Percentiles rank a stretch among this genome's conserved stretches.
Conservation (phyloP, 2,329 filamentous ascomycete species). For the Alternaria arbusti region DNA sequence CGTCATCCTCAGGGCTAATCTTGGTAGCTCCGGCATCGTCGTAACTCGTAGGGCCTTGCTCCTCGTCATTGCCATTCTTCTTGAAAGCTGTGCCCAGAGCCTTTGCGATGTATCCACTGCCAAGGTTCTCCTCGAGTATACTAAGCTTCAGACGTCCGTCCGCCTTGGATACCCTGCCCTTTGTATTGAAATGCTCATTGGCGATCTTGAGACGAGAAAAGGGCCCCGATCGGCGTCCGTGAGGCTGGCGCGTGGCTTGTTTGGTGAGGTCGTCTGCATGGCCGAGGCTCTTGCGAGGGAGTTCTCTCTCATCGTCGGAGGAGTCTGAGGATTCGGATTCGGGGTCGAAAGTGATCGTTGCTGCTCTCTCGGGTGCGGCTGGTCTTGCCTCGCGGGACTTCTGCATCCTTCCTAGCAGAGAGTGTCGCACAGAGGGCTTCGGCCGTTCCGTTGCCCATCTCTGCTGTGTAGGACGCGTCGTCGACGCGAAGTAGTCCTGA, state of each 20-base stretch:
- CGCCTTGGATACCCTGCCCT: slow-evolving; percentile 68
- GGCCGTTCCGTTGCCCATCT: slow-evolving; percentile 42
- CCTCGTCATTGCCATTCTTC: slow-evolving; percentile 57
- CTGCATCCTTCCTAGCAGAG: slow-evolving; percentile 27
- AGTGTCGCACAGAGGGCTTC: slow-evolving; percentile 28
- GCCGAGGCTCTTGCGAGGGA: slow-evolving; percentile 22
- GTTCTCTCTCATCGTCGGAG: slow-evolving; percentile 32
- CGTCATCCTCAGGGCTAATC: slow-evolving; percentile 41
- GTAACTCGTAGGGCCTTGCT: slow-evolving; percentile 35
- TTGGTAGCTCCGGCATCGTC: slow-evolving; percentile 21
- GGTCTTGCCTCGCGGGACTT: slow-evolving; percentile 16
- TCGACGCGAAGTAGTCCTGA: slow-evolving; percentile 5
- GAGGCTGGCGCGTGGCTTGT: slow-evolving; percentile 13
- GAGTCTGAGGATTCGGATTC: slow-evolving; percentile 31
- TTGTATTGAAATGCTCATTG: slow-evolving; percentile 70
- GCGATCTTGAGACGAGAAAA: slow-evolving; percentile 65
- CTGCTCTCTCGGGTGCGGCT: slow-evolving; percentile 21
- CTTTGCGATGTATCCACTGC: slow-evolving; percentile 75
- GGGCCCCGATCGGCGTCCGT: slow-evolving; percentile 21
- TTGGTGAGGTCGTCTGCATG: slow-evolving; percentile 15
- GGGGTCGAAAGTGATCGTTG: slow-evolving; percentile 41
- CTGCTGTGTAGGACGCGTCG: slow-evolving; percentile 28
- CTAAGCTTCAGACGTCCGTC: slow-evolving; percentile 77
- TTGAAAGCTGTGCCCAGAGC: slow-evolving; percentile 70
- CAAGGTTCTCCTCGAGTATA: slow-evolving; percentile 69